These are phyloP conservation scores for Apium graveolens DNA, from an alignment of 129 eudicot species.

Conservation along the genomic window DNA sequence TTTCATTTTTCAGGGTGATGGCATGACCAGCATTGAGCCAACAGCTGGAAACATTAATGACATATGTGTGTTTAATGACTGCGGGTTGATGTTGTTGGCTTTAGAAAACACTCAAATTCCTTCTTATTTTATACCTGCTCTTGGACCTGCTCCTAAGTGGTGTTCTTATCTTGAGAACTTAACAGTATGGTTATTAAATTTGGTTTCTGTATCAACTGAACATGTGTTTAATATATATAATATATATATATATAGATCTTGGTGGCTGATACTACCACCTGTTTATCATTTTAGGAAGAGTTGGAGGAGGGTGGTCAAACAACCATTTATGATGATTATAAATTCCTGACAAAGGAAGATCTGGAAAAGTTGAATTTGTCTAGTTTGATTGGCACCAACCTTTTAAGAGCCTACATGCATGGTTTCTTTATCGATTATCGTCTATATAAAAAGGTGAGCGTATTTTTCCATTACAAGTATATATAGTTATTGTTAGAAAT, in stretches of 20 bases:
- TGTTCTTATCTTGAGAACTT: slow-evolving; percentile 76
- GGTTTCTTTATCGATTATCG: slow-evolving; percentile 76
- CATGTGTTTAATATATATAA: not conserved
- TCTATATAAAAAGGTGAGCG: slow-evolving; percentile 74
- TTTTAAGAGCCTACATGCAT: slow-evolving; percentile 92
- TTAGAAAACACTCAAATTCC: slow-evolving; percentile 83
- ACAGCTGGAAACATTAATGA: slow-evolving; percentile 81
- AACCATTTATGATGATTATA: slow-evolving; percentile 84
- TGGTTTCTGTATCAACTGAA: not conserved
- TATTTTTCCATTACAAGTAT: not conserved
- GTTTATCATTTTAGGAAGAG: slow-evolving; percentile 59
- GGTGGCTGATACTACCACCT: slow-evolving; percentile 13
- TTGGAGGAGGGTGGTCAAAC: slow-evolving; percentile 82
- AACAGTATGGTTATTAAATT: slow-evolving; percentile 43
- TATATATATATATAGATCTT: slow-evolving; percentile 1
- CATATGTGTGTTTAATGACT: slow-evolving; percentile 57
- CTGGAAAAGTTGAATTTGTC: slow-evolving; percentile 71
- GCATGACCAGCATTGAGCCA: slow-evolving; percentile 97
- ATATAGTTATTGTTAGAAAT: not conserved
- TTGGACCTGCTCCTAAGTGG: slow-evolving; percentile 99
- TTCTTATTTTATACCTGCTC: slow-evolving; percentile 79
- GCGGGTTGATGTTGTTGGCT: slow-evolving; percentile 84
- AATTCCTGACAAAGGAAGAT: slow-evolving; percentile 82
- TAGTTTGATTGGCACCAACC: slow-evolving; percentile 78
- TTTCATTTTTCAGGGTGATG: slow-evolving; percentile 68